phyloP scores from a whole-genome alignment of 2,329 filamentous ascomycete species.

The Amauroascus niger region DNA sequence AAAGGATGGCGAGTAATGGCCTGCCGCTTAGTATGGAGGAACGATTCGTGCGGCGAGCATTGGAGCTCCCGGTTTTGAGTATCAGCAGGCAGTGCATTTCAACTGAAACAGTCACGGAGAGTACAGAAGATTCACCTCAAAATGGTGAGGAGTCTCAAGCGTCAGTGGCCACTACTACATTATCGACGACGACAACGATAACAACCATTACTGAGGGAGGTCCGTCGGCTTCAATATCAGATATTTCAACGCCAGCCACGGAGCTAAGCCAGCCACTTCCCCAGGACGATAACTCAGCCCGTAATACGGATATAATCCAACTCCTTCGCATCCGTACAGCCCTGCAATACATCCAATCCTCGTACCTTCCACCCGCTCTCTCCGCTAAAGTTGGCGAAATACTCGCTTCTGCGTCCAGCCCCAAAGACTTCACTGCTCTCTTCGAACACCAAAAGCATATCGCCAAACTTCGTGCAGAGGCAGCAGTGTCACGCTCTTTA shows the following conservation, averaged over 20 bases:
- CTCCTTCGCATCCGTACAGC: conserved; percentile 43
- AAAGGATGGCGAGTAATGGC: conserved; percentile 52
- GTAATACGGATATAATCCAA: conserved; percentile 22
- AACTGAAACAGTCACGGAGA: conserved; percentile 18
- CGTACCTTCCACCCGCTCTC: conserved; percentile 38
- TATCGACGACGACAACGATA: conserved; percentile 23
- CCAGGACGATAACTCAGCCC: conserved; percentile 26
- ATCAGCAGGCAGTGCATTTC: conserved; percentile 50
- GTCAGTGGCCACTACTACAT: conserved; percentile 28
- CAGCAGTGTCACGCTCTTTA: conserved; percentile 54
- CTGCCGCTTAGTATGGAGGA: conserved; percentile 78
- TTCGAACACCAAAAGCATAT: conserved; percentile 60
- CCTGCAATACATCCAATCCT: conserved; percentile 42
- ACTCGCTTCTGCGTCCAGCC: conserved; percentile 30
- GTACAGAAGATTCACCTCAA: conserved; percentile 23
- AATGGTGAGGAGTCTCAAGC: conserved; percentile 25
- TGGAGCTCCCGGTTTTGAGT: conserved; percentile 66
- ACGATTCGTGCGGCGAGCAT: conserved; percentile 62
- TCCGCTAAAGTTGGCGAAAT: conserved; percentile 31
- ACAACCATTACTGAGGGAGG: no score
- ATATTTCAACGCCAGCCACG: conserved; percentile 3
- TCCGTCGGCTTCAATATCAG: conserved; percentile 18
- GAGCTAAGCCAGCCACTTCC: conserved; percentile 24
- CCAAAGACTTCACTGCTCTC: conserved; percentile 60
- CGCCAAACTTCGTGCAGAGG: conserved; percentile 59